These are phyloP conservation scores for Trichophyton verrucosum DNA, from an alignment of 2,329 filamentous ascomycete genomes.

Conservation along the genomic window DNA sequence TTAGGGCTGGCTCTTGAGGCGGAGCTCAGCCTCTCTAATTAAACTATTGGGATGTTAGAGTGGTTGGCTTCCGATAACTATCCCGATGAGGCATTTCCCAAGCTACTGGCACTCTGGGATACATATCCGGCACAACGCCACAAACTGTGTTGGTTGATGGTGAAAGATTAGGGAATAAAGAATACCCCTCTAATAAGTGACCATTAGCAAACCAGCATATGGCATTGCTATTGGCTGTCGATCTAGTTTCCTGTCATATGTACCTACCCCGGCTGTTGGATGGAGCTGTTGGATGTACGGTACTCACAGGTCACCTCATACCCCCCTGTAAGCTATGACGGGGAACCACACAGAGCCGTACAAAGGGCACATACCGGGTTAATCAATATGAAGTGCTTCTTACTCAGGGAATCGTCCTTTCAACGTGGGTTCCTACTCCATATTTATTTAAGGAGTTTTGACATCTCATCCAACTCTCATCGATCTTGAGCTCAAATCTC, in stretches of 20 bases:
- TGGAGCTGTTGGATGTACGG: neutral
- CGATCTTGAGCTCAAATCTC: neutral
- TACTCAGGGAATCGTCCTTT: neutral
- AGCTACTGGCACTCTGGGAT: no score
- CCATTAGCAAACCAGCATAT: neutral
- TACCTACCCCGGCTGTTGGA: neutral
- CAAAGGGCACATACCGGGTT: neutral
- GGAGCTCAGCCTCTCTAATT: no score
- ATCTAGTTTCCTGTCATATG: neutral
- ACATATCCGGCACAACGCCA: no score
- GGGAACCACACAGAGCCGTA: neutral
- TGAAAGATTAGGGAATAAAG: neutral
- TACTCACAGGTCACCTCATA: neutral
- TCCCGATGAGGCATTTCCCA: no score
- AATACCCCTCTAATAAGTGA: neutral
- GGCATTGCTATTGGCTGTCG: neutral
- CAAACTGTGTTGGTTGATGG: no score
- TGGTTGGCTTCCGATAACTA: no score
- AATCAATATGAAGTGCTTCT: neutral
- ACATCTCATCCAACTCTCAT: neutral
- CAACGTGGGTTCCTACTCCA: neutral
- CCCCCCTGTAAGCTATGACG: neutral
- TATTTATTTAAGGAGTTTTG: neutral
- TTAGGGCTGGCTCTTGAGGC: no score
- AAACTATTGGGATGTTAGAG: no score